A percentile compares a stretch with the other conserved stretches of the same genome.
phyloP scores from a whole-genome alignment of 176 grass and related monocot genomes.

The Bolboschoenus planiculmis region DNA sequence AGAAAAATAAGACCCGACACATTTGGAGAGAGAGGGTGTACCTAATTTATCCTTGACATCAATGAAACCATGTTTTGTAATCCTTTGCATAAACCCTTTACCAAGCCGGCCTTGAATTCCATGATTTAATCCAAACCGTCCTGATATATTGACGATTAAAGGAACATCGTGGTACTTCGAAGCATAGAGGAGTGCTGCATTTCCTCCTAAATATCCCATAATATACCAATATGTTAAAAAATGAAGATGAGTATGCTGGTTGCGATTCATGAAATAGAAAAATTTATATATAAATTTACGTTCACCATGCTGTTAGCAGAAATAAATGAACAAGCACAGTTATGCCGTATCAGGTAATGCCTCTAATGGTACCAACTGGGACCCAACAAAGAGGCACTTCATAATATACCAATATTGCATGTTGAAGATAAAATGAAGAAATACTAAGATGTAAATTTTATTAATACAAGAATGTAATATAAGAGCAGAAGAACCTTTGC shows the following conservation, averaged over 20 bases:
- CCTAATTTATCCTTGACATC: constrained; percentile 81
- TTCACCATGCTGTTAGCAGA: neutral
- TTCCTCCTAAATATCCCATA: constrained; percentile 45
- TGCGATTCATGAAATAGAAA: neutral
- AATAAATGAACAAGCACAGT: neutral
- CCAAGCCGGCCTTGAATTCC: constrained; percentile 73
- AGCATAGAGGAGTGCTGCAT: constrained; percentile 77
- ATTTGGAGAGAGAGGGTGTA: constrained; percentile 21
- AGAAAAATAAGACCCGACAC: constrained; percentile 1
- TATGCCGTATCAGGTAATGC: neutral
- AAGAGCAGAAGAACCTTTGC: constrained; percentile 52
- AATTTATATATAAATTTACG: neutral
- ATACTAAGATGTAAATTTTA: neutral
- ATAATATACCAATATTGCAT: neutral
- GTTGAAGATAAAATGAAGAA: neutral
- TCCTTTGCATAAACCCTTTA: constrained; percentile 69
- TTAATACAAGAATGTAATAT: constrained; percentile 4
- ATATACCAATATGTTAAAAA: neutral
- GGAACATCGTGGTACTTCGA: constrained; percentile 54
- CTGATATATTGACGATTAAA: constrained; percentile 64
- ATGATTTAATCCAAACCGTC: constrained; percentile 60
- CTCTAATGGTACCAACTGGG: neutral
- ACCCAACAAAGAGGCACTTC: neutral
- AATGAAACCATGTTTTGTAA: constrained; percentile 72
- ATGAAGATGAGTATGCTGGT: neutral